Evolutionary conservation across 2,329 filamentous ascomycete species (phyloP), one percentile per base, ranked within the genome.

Genomic region (Ceratocystis cacaofunesta): DNA sequence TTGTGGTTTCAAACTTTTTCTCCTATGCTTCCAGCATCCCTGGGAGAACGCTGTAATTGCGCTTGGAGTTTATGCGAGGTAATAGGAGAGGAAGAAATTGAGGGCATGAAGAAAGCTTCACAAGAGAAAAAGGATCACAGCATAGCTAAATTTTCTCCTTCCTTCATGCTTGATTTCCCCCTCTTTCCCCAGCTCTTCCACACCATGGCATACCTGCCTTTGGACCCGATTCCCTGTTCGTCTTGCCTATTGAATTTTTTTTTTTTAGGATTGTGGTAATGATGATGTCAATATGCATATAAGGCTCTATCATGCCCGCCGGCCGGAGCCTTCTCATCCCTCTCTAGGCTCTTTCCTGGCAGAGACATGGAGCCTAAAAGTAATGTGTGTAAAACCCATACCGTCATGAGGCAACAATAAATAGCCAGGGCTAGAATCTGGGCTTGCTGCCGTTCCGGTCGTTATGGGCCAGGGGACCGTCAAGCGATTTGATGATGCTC

Each of bases 201-300:
- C 19, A 5, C 15, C 25, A 55, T 12, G 2, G 12, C 8, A n/a
- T 50, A 3, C 22, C 46, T 50, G 5, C 2, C 22, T 12, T 12
- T 25, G 15, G 22, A 12, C 8, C 25, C 4, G 22, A 22, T 28
- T 28, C 22, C 22, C 12, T 30, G 8, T 57, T 28, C 6, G 3
- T n/a, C 15, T 22, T n/a, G 17, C n/a, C 10, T 4, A 7, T 19
- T 8, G 25, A 55, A 22, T 22, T 17, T 22, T 57, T 30, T 57
- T 12, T 50, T 22, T 50, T 28, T 22, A 12, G 22, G 7, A 15
- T 57, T 57, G 52, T 12, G 30, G 52, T 12, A 50, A 12, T 28
- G 25, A 57, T 57, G 52, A 57, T 57, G 52, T 57, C 52, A 57
- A 2, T 17, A 22, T 57, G 52, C 52, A 57, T 57, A 57, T 57